Percentiles rank a stretch among this genome's conserved stretches.
Evolutionary conservation across 306 rosid genomes (phyloP).

Genomic region (Vigna hirtella): DNA sequence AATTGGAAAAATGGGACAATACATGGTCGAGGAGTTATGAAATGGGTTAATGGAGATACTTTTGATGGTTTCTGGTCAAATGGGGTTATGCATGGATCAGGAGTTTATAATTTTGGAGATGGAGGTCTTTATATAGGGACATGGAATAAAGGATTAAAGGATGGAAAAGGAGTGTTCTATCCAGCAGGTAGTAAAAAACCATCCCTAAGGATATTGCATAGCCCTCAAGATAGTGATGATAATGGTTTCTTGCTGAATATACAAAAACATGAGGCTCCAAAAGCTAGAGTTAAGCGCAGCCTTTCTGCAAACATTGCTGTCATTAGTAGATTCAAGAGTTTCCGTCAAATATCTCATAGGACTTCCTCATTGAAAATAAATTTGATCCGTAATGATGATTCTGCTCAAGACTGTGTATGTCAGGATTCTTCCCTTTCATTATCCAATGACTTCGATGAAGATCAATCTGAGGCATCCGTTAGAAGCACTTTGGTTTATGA

Average conservation of each 20-base stretch:
- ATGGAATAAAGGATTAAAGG: constrained; percentile 80
- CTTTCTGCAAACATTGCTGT: constrained; percentile 57
- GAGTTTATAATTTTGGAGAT: constrained; percentile 72
- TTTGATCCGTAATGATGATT: constrained; percentile 40
- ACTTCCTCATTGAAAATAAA: constrained; percentile 49
- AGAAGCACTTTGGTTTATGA: constrained; percentile 56
- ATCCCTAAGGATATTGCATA: constrained; percentile 55
- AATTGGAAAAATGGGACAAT: constrained; percentile 80
- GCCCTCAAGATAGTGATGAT: constrained; percentile 47
- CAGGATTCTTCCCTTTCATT: constrained; percentile 45
- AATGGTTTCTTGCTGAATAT: constrained; percentile 49
- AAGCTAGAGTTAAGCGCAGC: constrained; percentile 61
- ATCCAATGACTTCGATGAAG: constrained; percentile 48
- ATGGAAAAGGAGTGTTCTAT: constrained; percentile 85
- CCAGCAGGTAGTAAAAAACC: constrained; percentile 70
- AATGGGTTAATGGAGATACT: constrained; percentile 73
- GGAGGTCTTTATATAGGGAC: constrained; percentile 81
- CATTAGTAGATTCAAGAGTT: constrained; percentile 50
- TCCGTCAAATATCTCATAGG: constrained; percentile 58
- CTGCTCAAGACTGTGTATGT: constrained; percentile 39
- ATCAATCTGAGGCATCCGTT: constrained; percentile 51
- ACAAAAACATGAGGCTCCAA: constrained; percentile 42
- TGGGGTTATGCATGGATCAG: constrained; percentile 78
- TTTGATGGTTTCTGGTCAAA: constrained; percentile 81
- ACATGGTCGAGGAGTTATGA: constrained; percentile 85